These are phyloP conservation scores for Pterocarpus santalinus DNA, from an alignment of 306 rosid species.

Conservation along the genomic window DNA sequence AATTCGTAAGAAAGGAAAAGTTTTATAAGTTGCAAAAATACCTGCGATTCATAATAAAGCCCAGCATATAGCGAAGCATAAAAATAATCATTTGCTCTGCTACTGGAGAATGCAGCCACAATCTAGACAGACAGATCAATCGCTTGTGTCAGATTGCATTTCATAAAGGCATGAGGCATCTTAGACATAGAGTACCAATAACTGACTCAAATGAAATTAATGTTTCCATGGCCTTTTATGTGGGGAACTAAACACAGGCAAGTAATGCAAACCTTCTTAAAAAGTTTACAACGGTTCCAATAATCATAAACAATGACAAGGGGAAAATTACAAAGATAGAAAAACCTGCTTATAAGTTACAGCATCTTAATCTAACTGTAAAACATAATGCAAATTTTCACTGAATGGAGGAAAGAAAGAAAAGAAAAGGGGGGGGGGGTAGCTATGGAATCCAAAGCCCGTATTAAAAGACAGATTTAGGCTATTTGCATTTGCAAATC, in stretches of 20 bases:
- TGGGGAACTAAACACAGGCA: not conserved
- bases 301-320: not conserved
- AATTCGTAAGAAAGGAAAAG: not conserved
- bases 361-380: not conserved
- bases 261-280: not conserved
- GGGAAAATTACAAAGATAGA: not conserved
- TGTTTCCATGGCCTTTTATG: not conserved
- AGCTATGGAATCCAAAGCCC: not conserved
- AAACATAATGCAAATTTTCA: not conserved
- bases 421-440: too few species aligned
- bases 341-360: not conserved
- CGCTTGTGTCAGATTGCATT: conserved; percentile 45
- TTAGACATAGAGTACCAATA: conserved; percentile 16
- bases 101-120: conserved; percentile 77
- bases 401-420: not conserved
- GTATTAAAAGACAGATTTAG: not conserved
- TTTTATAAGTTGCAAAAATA: conserved; percentile 47
- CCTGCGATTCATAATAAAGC: conserved; percentile 89
- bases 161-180: conserved; percentile 29
- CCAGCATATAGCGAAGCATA: conserved; percentile 89
- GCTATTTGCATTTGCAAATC: not conserved
- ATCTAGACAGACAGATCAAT: conserved; percentile 62
- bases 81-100: conserved; percentile 71
- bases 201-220: conserved; percentile 19
- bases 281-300: not conserved